phyloP scores from a whole-genome alignment of 805 yeast species.

The Yamadazyma insecticola region DNA sequence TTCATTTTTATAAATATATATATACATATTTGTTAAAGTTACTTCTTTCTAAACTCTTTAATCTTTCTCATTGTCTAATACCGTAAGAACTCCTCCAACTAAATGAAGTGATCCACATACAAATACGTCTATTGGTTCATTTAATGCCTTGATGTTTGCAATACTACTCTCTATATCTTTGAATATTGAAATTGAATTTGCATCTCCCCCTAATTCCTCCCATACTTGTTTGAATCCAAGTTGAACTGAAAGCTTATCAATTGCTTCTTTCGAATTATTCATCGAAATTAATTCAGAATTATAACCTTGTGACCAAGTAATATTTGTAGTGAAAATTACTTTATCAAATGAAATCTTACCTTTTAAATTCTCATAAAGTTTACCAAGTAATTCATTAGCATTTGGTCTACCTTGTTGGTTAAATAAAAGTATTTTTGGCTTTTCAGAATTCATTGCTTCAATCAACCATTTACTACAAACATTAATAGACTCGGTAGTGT shows the following conservation, averaged over 20 bases:
- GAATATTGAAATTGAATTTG: constrained; percentile 43
- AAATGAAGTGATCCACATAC: constrained; percentile 93
- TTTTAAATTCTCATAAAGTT: constrained; percentile 40
- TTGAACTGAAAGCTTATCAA: constrained; percentile 80
- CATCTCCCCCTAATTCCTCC: constrained; percentile 38
- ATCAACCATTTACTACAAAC: constrained; percentile 83
- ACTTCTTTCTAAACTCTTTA: constrained; percentile 7
- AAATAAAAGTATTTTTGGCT: constrained; percentile 57
- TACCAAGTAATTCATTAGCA: constrained; percentile 57
- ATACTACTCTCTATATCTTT: constrained; percentile 75
- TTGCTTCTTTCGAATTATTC: constrained; percentile 74
- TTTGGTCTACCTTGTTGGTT: constrained; percentile 91
- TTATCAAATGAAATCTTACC: constrained; percentile 55
- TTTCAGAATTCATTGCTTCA: constrained; percentile 5
- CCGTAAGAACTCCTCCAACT: constrained; percentile 91
- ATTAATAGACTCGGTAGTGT: constrained; percentile 79
- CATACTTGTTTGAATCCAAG: constrained; percentile 68
- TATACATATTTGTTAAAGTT: background rate
- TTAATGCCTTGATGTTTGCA: constrained; percentile 33
- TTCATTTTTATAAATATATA: background rate
- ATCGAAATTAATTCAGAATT: constrained; percentile 79
- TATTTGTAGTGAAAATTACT: constrained; percentile 83
- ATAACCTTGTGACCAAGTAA: constrained; percentile 88
- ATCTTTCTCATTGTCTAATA: constrained; percentile 51
- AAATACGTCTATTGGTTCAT: constrained; percentile 52